Conservation (phyloP, 2,329 filamentous ascomycete genomes). For the Hymenoscyphus albidus region DNA sequence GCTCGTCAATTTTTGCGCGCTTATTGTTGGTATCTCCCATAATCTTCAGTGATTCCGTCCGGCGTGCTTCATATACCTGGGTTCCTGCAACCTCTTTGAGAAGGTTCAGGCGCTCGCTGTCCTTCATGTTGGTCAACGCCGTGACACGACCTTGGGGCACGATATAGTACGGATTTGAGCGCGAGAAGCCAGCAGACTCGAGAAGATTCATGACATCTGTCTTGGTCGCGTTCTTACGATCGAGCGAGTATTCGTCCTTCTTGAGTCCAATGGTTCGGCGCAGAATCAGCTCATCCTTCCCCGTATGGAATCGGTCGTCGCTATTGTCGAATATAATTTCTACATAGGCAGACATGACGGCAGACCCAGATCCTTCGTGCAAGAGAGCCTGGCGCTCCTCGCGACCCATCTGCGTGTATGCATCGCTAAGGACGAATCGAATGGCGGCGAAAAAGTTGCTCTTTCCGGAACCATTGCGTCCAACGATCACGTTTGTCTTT, state of each 20-base stretch:
- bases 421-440: conserved; percentile 96
- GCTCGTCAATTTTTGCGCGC: conserved; percentile 87
- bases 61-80: conserved; percentile 90
- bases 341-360: conserved; percentile 99
- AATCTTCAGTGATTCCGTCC: conserved; percentile 89
- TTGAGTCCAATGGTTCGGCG: conserved; percentile 94
- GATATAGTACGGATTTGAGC: conserved; percentile 98
- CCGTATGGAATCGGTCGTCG: conserved; percentile 91
- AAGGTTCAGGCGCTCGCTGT: conserved; percentile 81
- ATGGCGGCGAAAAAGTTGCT: conserved; percentile 99
- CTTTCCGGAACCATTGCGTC: conserved; percentile 98
- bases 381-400: conserved; percentile 93
- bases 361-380: conserved; percentile 97
- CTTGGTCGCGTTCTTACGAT: conserved; percentile 94
- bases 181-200: conserved; percentile 93
- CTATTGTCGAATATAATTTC: conserved; percentile 98
- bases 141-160: conserved; percentile 97
- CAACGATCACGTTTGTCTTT: conserved; percentile 97
- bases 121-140: conserved; percentile 97
- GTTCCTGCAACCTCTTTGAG: conserved; percentile 98
- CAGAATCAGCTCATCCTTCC: conserved; percentile 83
- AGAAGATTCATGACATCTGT: conserved; percentile 91
- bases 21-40: conserved; percentile 97
- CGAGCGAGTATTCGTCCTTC: conserved; percentile 97
- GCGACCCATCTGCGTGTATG: conserved; percentile 90